Evolutionary conservation across 108 stramenopile species (phyloP).

Genomic region (Conticribra guillardii): DNA sequence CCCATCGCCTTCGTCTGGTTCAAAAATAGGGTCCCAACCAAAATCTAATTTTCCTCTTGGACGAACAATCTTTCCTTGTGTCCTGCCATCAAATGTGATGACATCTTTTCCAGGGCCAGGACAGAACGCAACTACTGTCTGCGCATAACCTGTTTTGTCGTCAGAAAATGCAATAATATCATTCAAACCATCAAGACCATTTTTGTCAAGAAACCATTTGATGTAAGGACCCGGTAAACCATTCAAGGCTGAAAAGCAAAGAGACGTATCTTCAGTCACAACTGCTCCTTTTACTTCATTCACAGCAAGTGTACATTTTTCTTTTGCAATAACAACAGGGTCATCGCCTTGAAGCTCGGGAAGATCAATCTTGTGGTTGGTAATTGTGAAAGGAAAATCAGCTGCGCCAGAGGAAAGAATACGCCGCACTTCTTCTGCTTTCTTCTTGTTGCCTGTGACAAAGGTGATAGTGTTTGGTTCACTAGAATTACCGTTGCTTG

Average conservation of each 20-base stretch:
- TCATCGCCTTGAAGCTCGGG: constrained; percentile 97
- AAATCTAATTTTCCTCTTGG: constrained; percentile 91
- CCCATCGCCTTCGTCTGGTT: constrained; percentile 72
- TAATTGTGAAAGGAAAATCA: constrained; percentile 74
- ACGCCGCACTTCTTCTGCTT: constrained; percentile 92
- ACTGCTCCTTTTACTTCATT: constrained; percentile 84
- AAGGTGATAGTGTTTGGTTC: constrained; percentile 70
- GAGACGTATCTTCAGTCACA: constrained; percentile 95
- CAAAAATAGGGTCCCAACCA: constrained; percentile 96
- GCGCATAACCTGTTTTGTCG: constrained; percentile 94
- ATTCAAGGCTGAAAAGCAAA: constrained; percentile 95
- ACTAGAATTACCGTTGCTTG: constrained; percentile 3
- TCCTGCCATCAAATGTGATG: constrained; percentile 88
- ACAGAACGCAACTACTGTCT: constrained; percentile 94
- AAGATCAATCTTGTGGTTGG: constrained; percentile 87
- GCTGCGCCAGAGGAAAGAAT: constrained; percentile 54
- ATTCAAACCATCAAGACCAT: constrained; percentile 93
- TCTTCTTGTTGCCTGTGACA: constrained; percentile 99
- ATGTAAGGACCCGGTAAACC: constrained; percentile 98
- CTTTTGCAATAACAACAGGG: constrained; percentile 92
- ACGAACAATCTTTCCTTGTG: constrained; percentile 86
- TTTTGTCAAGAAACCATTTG: constrained; percentile 97
- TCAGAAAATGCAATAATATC: constrained; percentile 87
- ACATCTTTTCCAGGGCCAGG: constrained; percentile 88
- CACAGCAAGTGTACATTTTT: constrained; percentile 94